Percentiles rank a stretch among this genome's conserved stretches.
phyloP scores from a whole-genome alignment of 306 rosid genomes.

The cucumber (Cucumis sativus) region DNA sequence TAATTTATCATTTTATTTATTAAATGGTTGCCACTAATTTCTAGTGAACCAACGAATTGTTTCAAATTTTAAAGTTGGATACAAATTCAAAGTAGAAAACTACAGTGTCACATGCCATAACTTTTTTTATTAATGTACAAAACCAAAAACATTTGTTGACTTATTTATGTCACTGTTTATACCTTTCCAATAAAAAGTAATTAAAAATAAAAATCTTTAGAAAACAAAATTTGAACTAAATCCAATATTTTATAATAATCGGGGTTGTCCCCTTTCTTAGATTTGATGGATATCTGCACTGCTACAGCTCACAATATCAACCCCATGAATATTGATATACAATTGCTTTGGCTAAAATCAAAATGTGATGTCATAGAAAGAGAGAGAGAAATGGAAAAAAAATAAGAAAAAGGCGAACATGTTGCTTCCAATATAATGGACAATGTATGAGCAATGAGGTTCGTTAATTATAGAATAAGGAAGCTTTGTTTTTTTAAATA shows the following conservation, averaged over 20 bases:
- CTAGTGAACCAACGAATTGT: too few relatives aligned
- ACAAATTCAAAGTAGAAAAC: too few relatives aligned
- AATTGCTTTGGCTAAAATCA: neutral
- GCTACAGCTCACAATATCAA: neutral
- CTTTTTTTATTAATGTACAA: too few relatives aligned
- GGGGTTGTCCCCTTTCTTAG: neutral
- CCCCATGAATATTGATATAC: neutral
- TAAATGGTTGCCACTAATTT: too few relatives aligned
- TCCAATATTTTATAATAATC: neutral
- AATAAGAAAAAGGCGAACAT: too few relatives aligned
- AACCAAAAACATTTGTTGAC: too few relatives aligned
- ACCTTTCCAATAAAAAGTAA: too few relatives aligned
- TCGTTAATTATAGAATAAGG: neutral
- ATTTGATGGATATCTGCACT: neutral
- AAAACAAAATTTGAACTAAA: neutral
- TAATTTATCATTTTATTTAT: too few relatives aligned
- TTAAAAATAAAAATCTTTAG: neutral
- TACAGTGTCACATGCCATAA: too few relatives aligned
- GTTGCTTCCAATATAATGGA: neutral
- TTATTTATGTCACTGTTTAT: too few relatives aligned
- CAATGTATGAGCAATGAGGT: neutral
- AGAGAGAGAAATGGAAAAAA: neutral
- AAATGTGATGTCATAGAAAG: neutral
- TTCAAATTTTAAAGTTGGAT: too few relatives aligned
- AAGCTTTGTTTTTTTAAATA: neutral